phyloP scores from a whole-genome alignment of 768 basidiomycete species.

The Clavulina sp. region DNA sequence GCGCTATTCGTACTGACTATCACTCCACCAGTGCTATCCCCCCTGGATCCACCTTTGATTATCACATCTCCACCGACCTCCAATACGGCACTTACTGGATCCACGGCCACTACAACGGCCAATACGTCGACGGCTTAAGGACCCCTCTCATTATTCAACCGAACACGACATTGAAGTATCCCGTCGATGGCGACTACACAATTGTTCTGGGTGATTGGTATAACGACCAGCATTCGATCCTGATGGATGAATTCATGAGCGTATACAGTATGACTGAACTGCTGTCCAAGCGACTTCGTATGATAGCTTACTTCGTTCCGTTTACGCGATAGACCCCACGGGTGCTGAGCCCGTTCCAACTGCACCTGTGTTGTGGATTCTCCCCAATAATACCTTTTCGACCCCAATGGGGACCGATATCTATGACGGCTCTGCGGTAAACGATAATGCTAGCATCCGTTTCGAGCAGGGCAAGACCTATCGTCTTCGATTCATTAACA shows the following conservation, averaged over 20 bases:
- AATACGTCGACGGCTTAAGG: conserved; percentile 89
- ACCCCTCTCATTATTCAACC: conserved; percentile 62
- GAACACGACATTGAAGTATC: conserved; percentile 29
- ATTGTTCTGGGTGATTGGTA: conserved; percentile 87
- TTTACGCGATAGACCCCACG: conserved; percentile 66
- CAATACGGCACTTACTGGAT: conserved; percentile 70
- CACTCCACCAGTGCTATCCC: conserved; percentile 6
- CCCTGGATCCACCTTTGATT: conserved; percentile 48
- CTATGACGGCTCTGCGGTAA: conserved; percentile 40
- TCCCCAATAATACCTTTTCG: not conserved
- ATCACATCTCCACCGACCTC: conserved; percentile 49
- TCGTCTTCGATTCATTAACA: conserved; percentile 74
- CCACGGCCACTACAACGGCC: conserved; percentile 34
- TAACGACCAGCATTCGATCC: conserved; percentile 47
- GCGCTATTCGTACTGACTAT: not conserved
- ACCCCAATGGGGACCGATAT: conserved; percentile 43
- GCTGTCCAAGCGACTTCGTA: too few relatives aligned
- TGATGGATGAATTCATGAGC: conserved; percentile 50
- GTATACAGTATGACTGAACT: conserved; percentile 23
- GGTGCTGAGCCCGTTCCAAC: conserved; percentile 85
- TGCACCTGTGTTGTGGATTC: conserved; percentile 14
- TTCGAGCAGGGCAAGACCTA: conserved; percentile 85
- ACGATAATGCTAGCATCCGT: conserved; percentile 67
- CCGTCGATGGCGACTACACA: conserved; percentile 82
- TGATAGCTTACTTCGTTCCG: too few relatives aligned